phyloP scores from a whole-genome alignment of 495 filamentous ascomycete genomes.

The Penicillium soppii region DNA sequence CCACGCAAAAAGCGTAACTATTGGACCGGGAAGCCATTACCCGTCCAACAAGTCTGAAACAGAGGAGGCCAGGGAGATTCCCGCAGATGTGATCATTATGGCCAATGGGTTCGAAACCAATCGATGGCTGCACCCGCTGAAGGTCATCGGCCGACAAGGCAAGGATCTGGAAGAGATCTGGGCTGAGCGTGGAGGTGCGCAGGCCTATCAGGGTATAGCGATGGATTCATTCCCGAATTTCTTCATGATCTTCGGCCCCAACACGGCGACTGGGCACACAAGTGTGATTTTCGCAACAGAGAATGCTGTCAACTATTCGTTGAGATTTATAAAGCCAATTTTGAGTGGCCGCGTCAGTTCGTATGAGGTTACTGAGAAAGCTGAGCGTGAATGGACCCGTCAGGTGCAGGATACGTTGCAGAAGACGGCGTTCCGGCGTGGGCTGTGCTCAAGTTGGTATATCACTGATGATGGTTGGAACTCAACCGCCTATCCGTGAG shows the following conservation, averaged over 20 bases:
- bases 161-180: slow-evolving; percentile 53
- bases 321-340: slow-evolving; percentile 44
- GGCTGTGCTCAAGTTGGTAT: slow-evolving; percentile 60
- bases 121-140: slow-evolving; percentile 36
- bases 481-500: slow-evolving; percentile 58
- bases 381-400: slow-evolving; percentile 52
- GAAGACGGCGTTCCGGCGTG: slow-evolving; percentile 51
- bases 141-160: slow-evolving; percentile 44
- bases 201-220: slow-evolving; percentile 63
- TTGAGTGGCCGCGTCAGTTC: slow-evolving; percentile 38
- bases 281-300: slow-evolving; percentile 61
- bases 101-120: slow-evolving; percentile 56
- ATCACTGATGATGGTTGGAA: slow-evolving; percentile 58
- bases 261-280: slow-evolving; percentile 62
- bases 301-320: slow-evolving; percentile 53
- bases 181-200: slow-evolving; percentile 58
- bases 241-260: slow-evolving; percentile 67
- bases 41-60: slow-evolving; percentile 32
- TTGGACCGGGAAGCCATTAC: slow-evolving; percentile 53
- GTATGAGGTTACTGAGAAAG: slow-evolving; percentile 50
- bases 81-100: slow-evolving; percentile 60
- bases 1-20: slow-evolving; percentile 46
- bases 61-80: slow-evolving; percentile 41
- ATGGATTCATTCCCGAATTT: slow-evolving; percentile 69
- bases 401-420: slow-evolving; percentile 53